phyloP scores from a whole-genome alignment of 768 basidiomycete species.

The Punctularia strigosozonata region DNA sequence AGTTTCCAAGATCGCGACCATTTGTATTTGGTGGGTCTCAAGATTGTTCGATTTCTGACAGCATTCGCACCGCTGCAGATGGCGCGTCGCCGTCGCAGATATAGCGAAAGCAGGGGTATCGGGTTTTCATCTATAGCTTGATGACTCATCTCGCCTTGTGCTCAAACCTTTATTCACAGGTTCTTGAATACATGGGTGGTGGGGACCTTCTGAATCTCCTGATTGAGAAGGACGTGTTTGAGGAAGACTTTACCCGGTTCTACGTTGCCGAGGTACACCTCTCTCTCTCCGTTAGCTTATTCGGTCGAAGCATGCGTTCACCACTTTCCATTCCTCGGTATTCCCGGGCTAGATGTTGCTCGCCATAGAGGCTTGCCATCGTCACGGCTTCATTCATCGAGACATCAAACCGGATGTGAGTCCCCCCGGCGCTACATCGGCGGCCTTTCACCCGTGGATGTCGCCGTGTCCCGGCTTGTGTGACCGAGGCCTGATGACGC shows the following conservation, averaged over 20 bases:
- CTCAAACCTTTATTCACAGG: constrained; percentile 50
- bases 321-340: neutral
- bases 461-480: neutral
- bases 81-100: too few relatives aligned
- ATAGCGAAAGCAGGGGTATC: too few relatives aligned
- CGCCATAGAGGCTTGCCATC: constrained; percentile 87
- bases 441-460: neutral
- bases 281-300: constrained; percentile 8
- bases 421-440: constrained; percentile 2
- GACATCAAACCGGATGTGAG: constrained; percentile 93
- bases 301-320: constrained; percentile 9
- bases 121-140: constrained; percentile 16
- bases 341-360: constrained; percentile 65
- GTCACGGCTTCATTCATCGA: constrained; percentile 92
- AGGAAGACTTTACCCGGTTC: constrained; percentile 85
- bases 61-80: too few relatives aligned
- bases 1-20: constrained; percentile 93
- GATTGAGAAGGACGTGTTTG: constrained; percentile 85
- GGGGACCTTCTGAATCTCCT: constrained; percentile 93
- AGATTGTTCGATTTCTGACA: constrained; percentile 6
- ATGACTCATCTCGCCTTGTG: constrained; percentile 41
- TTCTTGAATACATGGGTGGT: constrained; percentile 92
- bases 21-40: constrained; percentile 72
- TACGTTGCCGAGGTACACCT: constrained; percentile 80
- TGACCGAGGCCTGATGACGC: neutral